Conservation (phyloP, 2,329 filamentous ascomycete genomes). For the Capronia americana region DNA sequence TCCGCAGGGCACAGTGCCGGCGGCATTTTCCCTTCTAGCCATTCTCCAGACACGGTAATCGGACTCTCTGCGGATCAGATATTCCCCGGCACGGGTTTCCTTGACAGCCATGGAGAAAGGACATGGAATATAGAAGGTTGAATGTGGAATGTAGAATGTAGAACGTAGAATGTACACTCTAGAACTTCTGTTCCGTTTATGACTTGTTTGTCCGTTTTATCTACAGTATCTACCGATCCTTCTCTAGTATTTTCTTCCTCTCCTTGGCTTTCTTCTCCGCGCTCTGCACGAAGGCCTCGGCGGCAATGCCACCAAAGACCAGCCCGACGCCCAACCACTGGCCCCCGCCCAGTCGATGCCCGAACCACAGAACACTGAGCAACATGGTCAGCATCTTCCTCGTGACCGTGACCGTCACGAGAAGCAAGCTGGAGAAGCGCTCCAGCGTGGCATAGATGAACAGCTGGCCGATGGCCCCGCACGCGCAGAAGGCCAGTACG, state of each 20-base stretch:
- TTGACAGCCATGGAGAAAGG: no score
- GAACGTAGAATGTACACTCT: neutral
- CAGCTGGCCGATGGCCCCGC: slow-evolving; percentile 90
- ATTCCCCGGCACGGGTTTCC: no score
- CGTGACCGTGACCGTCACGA: slow-evolving; percentile 96
- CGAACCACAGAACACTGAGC: slow-evolving; percentile 91
- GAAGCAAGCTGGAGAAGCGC: slow-evolving; percentile 86
- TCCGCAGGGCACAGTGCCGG: no score
- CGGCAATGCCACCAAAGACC: slow-evolving; percentile 94
- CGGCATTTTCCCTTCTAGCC: no score
- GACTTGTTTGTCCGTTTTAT: neutral
- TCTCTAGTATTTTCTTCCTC: slow-evolving; percentile 50
- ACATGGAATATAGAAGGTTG: no score
- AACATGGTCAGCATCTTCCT: slow-evolving; percentile 99
- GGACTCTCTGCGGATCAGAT: no score
- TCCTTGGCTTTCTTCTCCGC: slow-evolving; percentile 84
- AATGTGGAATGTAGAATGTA: neutral
- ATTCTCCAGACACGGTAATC: no score
- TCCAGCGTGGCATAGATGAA: slow-evolving; percentile 98
- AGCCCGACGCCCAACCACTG: slow-evolving; percentile 92
- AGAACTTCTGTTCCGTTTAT: no score
- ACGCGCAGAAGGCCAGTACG: slow-evolving; percentile 86
- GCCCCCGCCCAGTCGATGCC: slow-evolving; percentile 82
- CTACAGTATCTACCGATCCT: slow-evolving; percentile 3
- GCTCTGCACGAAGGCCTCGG: slow-evolving; percentile 81